Evolutionary conservation across 257 asterid species (phyloP), one percentile per base, ranked within the genome.

Genomic region (Solanum tacnaense): DNA sequence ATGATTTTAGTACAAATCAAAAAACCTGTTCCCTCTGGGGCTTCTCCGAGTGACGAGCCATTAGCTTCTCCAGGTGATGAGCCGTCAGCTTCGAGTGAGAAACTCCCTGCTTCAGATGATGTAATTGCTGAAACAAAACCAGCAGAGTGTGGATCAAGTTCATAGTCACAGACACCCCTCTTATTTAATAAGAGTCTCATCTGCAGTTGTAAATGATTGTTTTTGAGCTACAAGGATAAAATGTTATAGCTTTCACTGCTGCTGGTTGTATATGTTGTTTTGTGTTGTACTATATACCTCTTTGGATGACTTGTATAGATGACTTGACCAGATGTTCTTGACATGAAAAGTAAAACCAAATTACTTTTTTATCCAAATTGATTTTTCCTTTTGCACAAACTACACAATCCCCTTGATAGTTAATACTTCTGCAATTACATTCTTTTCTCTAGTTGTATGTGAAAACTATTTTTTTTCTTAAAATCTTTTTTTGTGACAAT

Each of bases 1-100:
- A 96, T 96, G 98, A 95, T 96, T 74, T 25, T 96, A 90, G 99
- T 96, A 67, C 98, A 96, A 56, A 92, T 95, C 62, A 94, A 92
- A 93, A 96, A 95, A 88, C 62, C 86, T 67, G 52, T 78, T 35
- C 84, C 83, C 10, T 83, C 91, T 1, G 90, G 87, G 12, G 38
- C 91, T 68, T 29, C 60, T 86, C 83, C 12, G 1, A 23, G 39
- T 7, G 44, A 71, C n/a, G 23, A 46, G 18, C 31, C 39, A 36
- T 75, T 23, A 38, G 78, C 90, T 84, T 86, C 92, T 31, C 71
- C 31, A 29, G 84, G 34, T 73, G 83, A 73, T 8, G 70, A 52
- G 39, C 74, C 12, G 31, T 78, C 84, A 68, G 78, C 91, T 83
- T 85, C 90, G 13, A 85, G 86, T 20, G 92, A 90, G 44, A 88